These are phyloP conservation scores for Acanthamoeba rhysodes DNA, from an alignment of 208 protist species.

Conservation along the genomic window DNA sequence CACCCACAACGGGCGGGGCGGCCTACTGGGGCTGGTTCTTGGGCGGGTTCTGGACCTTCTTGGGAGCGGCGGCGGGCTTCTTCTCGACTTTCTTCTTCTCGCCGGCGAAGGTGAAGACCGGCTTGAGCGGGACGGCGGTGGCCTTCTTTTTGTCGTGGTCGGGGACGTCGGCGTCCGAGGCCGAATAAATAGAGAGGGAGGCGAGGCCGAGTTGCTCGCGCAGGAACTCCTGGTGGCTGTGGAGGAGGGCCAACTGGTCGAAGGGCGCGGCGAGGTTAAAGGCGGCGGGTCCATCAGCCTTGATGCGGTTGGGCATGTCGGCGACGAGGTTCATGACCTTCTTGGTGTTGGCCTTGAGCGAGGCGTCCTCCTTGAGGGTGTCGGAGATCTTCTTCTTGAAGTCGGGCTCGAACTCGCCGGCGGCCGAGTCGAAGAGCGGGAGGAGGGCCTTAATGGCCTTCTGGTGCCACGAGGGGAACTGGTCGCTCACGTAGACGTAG, in stretches of 20 bases:
- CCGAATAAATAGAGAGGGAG: slow-evolving; percentile 4
- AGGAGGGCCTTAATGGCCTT: slow-evolving; percentile 91
- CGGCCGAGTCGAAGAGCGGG: slow-evolving; percentile 22
- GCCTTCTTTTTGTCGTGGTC: slow-evolving; percentile 72
- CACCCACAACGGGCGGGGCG: too few species aligned
- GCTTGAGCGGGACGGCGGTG: slow-evolving; percentile 54
- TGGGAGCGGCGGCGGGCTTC: slow-evolving; percentile 61
- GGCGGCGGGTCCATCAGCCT: not conserved
- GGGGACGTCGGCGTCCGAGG: slow-evolving; percentile 6
- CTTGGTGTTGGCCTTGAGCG: slow-evolving; percentile 91
- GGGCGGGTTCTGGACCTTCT: not conserved
- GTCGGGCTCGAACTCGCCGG: slow-evolving; percentile 64
- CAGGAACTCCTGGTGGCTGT: slow-evolving; percentile 69
- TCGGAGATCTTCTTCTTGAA: slow-evolving; percentile 90
- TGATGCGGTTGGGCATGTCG: slow-evolving; percentile 54
- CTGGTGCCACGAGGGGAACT: slow-evolving; percentile 91
- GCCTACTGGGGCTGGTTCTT: not conserved
- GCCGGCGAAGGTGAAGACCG: slow-evolving; percentile 64
- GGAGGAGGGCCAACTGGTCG: slow-evolving; percentile 73
- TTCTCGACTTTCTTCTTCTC: slow-evolving; percentile 68
- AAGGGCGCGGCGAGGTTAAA: slow-evolving; percentile 70
- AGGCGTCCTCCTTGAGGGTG: slow-evolving; percentile 86
- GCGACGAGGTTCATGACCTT: slow-evolving; percentile 94
- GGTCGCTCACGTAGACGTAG: slow-evolving; percentile 90
- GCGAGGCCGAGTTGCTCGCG: not conserved